Evolutionary conservation across 2,329 filamentous ascomycete genomes (phyloP).

Genomic region (Claviceps monticola): DNA sequence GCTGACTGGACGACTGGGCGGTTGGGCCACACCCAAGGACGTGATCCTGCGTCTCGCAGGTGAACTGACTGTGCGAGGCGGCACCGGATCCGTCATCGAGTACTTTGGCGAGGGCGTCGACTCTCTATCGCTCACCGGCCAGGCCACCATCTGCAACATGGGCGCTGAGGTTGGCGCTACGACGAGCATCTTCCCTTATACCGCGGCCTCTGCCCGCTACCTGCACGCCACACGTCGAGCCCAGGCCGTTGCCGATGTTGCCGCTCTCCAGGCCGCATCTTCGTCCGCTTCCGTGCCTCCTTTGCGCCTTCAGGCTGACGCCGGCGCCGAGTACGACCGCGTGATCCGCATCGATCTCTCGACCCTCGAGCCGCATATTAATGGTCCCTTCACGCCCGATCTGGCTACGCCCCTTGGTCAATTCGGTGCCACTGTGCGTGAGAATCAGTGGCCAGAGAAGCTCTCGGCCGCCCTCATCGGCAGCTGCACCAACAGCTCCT

Average conservation of each 20-base stretch:
- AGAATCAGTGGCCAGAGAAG: conserved; percentile 79
- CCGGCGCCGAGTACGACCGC: conserved; percentile 76
- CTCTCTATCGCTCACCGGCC: conserved; percentile 79
- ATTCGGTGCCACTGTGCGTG: conserved; percentile 73
- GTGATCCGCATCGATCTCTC: conserved; percentile 84
- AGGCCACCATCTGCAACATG: conserved; percentile 89
- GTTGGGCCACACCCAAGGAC: conserved; percentile 92
- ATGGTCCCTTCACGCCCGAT: conserved; percentile 93
- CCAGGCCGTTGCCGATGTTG: conserved; percentile 53
- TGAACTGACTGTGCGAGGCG: conserved; percentile 79
- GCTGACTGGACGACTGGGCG: conserved; percentile 68
- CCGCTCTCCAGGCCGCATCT: conserved; percentile 43
- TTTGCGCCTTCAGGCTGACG: conserved; percentile 31
- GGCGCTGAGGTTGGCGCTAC: conserved; percentile 86
- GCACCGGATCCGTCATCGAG: conserved; percentile 89
- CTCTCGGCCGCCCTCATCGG: conserved; percentile 91
- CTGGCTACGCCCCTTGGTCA: conserved; percentile 82
- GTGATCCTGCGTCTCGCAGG: conserved; percentile 85
- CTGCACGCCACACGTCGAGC: conserved; percentile 61
- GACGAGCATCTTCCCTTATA: conserved; percentile 91
- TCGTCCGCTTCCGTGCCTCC: conserved; percentile 50
- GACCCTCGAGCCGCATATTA: conserved; percentile 85
- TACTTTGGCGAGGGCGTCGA: conserved; percentile 86
- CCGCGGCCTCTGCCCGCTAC: conserved; percentile 69
- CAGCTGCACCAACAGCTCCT: conserved; percentile 97